Evolutionary conservation across 2,329 filamentous ascomycete species (phyloP), one percentile per base, ranked within the genome.

Genomic region (Aureobasidium vineae): DNA sequence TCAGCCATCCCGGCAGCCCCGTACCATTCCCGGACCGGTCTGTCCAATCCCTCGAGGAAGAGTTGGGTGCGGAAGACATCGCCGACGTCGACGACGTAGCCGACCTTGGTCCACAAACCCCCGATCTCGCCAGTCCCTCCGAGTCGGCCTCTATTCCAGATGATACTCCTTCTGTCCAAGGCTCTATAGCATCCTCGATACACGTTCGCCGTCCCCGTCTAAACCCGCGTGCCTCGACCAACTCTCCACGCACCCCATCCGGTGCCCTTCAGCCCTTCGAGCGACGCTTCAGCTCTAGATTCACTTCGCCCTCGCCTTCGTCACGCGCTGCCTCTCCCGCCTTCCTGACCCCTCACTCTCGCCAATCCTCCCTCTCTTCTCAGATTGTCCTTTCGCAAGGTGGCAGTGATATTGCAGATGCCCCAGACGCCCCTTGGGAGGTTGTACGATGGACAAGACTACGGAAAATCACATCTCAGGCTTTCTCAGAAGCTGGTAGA

Each of bases 401-500:
- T 61, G 61, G 61, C 1, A 90, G 90, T 56, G 77, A 79, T 59
- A 77, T 76, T 4, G 70, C 69, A 11, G 75, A 75, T 19, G 82
- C 84, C 26, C 84, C 87, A 3, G 88, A 91, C 65, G 87, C 91
- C 5, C 95, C 95, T 1, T 99, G 95, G 96, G 95, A 99, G 74
- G 92, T 98, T 64, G 90, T 99, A 67, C 86, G 93, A 74, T 99
- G 96, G 96, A 98, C 92, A 1, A 95, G 90, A 75, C 80, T 99
- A 66, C 91, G 88, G 73, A 98, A 96, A 76, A 86, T 99, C 69
- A 92, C 92, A 28, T 87, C 86, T 0, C 92, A 98, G 76, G 88
- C 91, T 3, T 98, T 98, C 76, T 97, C 94, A 2, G 96, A 99
- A 77, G 85, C 89, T 50, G 95, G 93, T 41, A 95, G 88, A 79